Evolutionary conservation across 768 basidiomycete species (phyloP), one percentile per base, ranked within the genome.

Genomic region (Leccinum sublutescens): DNA sequence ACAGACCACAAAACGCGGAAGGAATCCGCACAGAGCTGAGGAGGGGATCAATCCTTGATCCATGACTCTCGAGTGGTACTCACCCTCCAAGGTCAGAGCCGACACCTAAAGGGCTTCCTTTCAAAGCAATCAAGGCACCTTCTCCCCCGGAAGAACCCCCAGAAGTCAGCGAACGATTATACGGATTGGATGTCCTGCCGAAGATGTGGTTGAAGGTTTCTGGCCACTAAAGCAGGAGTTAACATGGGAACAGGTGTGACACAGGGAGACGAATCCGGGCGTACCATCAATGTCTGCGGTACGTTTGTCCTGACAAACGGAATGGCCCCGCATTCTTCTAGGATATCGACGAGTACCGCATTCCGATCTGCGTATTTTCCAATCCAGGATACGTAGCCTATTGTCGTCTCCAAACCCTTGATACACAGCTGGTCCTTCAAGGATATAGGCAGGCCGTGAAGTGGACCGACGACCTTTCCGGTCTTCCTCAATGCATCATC

Each of bases 81-180:
- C 67, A 88, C 89, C 90, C 89, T 65, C 87, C 88, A 59, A 93
- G 83, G 69, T 93, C 92, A 27, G 91, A 88, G 47, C 91, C 92
- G 12, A 92, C 82, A 29, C 91, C 89, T 60, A 83, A 47, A 1
- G 77, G 74, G 38, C 75, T 76, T 34, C 82, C 82, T 55, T 68
- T 77, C 60, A 73, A 48, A 27, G 64, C 86, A 47, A 93, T 65
- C 7, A 95, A 79, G 1, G 92, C 89, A 45, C 88, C 88, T 75
- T 95, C 93, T 34, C 93, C 93, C 7, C 93, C 93, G 4, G 88
- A 90, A 0, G 91, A 93, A 2, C 93, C 93, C 10, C 93, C 92
- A 5, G 78, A 74, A 6, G 88, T 91, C 49, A 91, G 76, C 15
- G 79, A 78, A 10, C 87, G 82, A 68, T 93, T 92, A 67, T 79